Evolutionary conservation across 1,284 basidiomycete genomes (phyloP), one percentile per base, ranked within the genome.

Genomic region (Afroboletus lepidellus): DNA sequence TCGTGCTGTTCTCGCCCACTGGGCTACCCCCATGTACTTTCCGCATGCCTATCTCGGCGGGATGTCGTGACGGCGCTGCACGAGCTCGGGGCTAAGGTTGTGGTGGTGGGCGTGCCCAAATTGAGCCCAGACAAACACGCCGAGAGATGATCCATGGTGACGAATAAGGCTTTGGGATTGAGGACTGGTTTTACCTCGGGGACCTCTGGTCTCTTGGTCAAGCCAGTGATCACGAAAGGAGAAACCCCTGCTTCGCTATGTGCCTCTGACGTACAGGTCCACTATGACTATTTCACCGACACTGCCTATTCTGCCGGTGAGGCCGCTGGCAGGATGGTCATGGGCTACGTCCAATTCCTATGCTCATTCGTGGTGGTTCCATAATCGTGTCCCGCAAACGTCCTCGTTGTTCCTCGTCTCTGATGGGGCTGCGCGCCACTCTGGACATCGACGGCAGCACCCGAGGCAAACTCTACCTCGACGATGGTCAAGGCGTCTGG

Each of bases 181-280:
- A 98, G 64, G 93, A 98, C 65, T 96, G 99, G 69, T 99, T 88
- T 75, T 98, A 90, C 66, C 74, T 99, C 51, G 95, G 94, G n/a
- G 24, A 80, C 81, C 25, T 90, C 90, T 9, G 95, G 95, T 18
- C 71, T 99, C 44, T 80, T 99, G 47, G 88, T 96, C 60, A 97
- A 97, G 71, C 96, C 97, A 0, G 84, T 98, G 34, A 93, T 90
- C 0, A 74, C 79, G 32, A 85, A 88, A 63, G 93, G 83, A 36
- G 85, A 76, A 12, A 86, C 78, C 0, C 81, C 87, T 58, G 78
- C 86, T 1, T 77, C 82, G 3, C 78, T 99, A 1, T 98, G 98
- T 70, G 80, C 99, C 30, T 80, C 92, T 2, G 96, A 98, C 63
- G 83, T 92, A 57, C 84, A 96, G 76, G 87, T 94, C 3, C 98